Percentiles rank a stretch among this genome's conserved stretches.
These are phyloP conservation scores for Pleurotus salmoneostramineus DNA, from an alignment of 768 basidiomycete species.

Conservation along the genomic window DNA sequence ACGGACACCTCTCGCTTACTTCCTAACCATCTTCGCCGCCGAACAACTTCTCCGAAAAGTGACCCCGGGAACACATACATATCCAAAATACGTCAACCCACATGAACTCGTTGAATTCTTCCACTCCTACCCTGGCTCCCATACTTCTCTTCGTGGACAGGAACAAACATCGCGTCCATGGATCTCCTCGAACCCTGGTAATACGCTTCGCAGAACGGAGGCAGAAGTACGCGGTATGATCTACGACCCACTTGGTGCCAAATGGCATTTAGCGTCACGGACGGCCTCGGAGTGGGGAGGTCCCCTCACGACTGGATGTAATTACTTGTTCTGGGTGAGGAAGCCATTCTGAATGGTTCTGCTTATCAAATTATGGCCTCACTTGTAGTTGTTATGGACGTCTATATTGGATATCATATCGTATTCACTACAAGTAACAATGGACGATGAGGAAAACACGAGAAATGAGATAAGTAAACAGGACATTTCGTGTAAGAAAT, in stretches of 20 bases:
- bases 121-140: conserved; percentile 35
- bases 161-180: conserved; percentile 35
- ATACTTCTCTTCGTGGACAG: conserved; percentile 1
- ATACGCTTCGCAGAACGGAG: conserved; percentile 54
- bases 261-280: conserved; percentile 68
- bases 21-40: conserved; percentile 58
- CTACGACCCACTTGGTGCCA: conserved; percentile 66
- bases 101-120: conserved; percentile 85
- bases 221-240: conserved; percentile 79
- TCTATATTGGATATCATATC: background rate
- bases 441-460: background rate
- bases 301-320: conserved; percentile 53
- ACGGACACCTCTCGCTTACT: conserved; percentile 53
- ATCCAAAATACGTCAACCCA: conserved; percentile 86
- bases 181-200: conserved; percentile 47
- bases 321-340: conserved; percentile 87
- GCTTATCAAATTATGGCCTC: background rate
- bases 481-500: background rate
- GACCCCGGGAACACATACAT: conserved; percentile 84
- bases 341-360: conserved; percentile 32
- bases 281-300: conserved; percentile 50
- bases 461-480: background rate
- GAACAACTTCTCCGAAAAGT: conserved; percentile 83
- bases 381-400: background rate
- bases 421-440: background rate